These are phyloP conservation scores for Fraxinus paxiana DNA, from an alignment of 305 asterid species.

Conservation along the genomic window DNA sequence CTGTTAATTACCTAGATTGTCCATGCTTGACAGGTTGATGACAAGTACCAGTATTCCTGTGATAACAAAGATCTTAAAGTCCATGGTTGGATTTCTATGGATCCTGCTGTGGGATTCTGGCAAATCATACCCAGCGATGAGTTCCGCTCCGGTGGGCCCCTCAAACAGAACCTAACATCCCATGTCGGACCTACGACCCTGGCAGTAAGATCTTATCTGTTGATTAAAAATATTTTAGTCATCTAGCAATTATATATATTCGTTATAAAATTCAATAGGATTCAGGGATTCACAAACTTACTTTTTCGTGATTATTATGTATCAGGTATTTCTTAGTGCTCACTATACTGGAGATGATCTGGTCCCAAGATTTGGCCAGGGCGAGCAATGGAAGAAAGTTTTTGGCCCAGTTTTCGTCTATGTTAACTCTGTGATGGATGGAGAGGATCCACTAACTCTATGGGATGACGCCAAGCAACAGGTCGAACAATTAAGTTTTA, in stretches of 20 bases:
- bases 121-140: constrained; percentile 84
- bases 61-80: constrained; percentile 83
- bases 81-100: constrained; percentile 81
- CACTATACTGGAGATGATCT: constrained; percentile 89
- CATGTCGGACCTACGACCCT: constrained; percentile 87
- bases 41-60: constrained; percentile 83
- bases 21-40: constrained; percentile 59
- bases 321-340: constrained; percentile 65
- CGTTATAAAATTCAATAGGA: background rate
- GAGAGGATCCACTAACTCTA: constrained; percentile 55
- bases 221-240: background rate
- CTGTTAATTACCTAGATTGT: background rate
- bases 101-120: constrained; percentile 87
- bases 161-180: constrained; percentile 86
- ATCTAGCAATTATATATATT: background rate
- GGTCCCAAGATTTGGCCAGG: constrained; percentile 62
- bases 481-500: constrained; percentile 31
- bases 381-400: constrained; percentile 94
- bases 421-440: constrained; percentile 60
- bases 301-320: background rate
- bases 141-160: constrained; percentile 83
- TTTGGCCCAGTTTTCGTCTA: constrained; percentile 88
- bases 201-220: constrained; percentile 47
- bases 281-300: background rate
- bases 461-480: constrained; percentile 87